Evolutionary conservation across 2,329 filamentous ascomycete species (phyloP).

Genomic region (Claviceps cyperi): DNA sequence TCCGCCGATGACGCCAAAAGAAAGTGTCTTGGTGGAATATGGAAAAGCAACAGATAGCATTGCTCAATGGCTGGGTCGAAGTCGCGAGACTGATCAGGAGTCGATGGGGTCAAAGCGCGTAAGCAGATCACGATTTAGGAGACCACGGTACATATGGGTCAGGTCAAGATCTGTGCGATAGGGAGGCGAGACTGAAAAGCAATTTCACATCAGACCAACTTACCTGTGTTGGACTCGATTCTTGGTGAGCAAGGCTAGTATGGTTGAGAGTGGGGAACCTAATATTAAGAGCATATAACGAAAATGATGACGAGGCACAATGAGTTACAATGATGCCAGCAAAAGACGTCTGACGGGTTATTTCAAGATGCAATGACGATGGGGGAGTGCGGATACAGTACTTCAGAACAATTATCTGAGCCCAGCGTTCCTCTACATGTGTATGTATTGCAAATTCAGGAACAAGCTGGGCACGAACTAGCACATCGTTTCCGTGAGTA

Average conservation of each 20-base stretch:
- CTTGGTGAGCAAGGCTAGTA: neutral
- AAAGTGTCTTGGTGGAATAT: slow-evolving; percentile 31
- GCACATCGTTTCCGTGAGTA: neutral
- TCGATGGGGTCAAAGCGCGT: slow-evolving; percentile 21
- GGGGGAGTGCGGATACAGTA: neutral
- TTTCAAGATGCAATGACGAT: neutral
- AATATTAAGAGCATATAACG: neutral
- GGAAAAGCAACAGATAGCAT: slow-evolving; percentile 27
- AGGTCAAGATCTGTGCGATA: slow-evolving; percentile 18
- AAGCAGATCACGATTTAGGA: slow-evolving; percentile 17
- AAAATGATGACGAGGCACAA: neutral
- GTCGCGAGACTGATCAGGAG: slow-evolving; percentile 22
- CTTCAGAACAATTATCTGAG: too few species aligned
- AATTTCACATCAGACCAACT: neutral
- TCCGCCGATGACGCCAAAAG: slow-evolving; percentile 28
- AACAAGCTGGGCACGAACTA: neutral
- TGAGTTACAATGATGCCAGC: neutral
- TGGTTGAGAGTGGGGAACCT: too few species aligned
- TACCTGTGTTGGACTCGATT: neutral
- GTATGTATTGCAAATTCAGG: too few species aligned
- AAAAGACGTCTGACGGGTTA: neutral
- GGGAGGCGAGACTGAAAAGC: neutral
- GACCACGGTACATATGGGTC: slow-evolving; percentile 18
- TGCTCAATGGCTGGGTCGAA: slow-evolving; percentile 26
- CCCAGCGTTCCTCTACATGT: too few species aligned